phyloP scores from a whole-genome alignment of 2,329 filamentous ascomycete genomes.

The Diatrype stigma region DNA sequence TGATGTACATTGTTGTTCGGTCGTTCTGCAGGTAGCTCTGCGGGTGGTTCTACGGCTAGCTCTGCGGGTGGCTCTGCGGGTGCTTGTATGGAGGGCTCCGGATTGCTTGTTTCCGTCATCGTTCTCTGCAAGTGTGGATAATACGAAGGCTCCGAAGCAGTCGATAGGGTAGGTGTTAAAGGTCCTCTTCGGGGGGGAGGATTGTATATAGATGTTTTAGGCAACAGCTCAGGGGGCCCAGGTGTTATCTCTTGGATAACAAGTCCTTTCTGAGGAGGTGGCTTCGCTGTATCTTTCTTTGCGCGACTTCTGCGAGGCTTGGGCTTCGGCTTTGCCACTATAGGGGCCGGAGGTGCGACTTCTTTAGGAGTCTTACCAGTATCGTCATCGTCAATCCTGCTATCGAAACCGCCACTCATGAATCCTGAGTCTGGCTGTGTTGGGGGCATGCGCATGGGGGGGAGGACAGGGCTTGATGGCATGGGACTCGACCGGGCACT shows the following conservation, averaged over 20 bases:
- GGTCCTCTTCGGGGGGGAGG: conserved; percentile 19
- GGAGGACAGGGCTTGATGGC: conserved; percentile 75
- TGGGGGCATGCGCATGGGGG: conserved; percentile 57
- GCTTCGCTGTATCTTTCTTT: conserved; percentile 24
- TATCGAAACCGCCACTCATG: conserved; percentile 70
- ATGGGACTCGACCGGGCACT: conserved; percentile 55
- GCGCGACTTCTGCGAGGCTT: conserved; percentile 28
- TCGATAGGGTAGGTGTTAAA: conserved; percentile 1
- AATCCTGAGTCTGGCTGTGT: conserved; percentile 73
- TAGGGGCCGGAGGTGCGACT: conserved; percentile 22
- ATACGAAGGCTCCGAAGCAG: neutral
- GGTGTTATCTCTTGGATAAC: conserved; percentile 39
- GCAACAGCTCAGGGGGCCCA: conserved; percentile 39
- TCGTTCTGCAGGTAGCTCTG: too few species aligned
- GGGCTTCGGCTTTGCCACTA: conserved; percentile 30
- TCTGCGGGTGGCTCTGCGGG: neutral
- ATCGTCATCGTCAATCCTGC: conserved; percentile 56
- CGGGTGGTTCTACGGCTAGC: neutral
- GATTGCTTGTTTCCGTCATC: neutral
- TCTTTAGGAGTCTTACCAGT: conserved; percentile 38
- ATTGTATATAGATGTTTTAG: conserved; percentile 39
- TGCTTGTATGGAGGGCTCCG: neutral
- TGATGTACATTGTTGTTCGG: neutral
- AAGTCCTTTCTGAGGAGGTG: conserved; percentile 20
- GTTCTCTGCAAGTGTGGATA: neutral